phyloP scores from a whole-genome alignment of 2,329 filamentous ascomycete genomes.

The Ceratocystis variospora region DNA sequence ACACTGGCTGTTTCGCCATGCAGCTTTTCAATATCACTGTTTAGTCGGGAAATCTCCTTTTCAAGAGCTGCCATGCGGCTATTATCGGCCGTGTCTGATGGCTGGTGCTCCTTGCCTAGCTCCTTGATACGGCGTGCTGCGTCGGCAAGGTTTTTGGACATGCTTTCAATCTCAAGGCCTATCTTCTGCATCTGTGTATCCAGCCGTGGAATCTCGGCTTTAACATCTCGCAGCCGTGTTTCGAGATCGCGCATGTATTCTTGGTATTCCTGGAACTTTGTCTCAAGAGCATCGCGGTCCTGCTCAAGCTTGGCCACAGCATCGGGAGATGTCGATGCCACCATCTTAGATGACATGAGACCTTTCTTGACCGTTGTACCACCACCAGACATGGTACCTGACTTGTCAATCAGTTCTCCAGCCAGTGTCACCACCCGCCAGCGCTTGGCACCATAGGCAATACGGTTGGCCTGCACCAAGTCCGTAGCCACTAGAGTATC shows the following conservation, averaged over 20 bases:
- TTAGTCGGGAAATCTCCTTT: constrained; percentile 61
- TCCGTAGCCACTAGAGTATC: constrained; percentile 90
- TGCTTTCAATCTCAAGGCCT: constrained; percentile 73
- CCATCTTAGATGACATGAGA: constrained; percentile 90
- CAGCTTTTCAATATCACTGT: constrained; percentile 66
- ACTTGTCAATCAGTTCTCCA: constrained; percentile 92
- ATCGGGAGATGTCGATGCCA: constrained; percentile 74
- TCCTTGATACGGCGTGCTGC: constrained; percentile 76
- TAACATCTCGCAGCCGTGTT: constrained; percentile 53
- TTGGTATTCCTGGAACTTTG: constrained; percentile 71
- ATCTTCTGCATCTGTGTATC: constrained; percentile 90
- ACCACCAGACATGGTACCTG: constrained; percentile 96
- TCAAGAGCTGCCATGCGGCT: constrained; percentile 57
- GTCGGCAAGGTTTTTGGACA: constrained; percentile 70
- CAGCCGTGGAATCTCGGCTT: constrained; percentile 65
- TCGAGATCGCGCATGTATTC: constrained; percentile 73
- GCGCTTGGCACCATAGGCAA: constrained; percentile 82
- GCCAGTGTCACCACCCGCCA: constrained; percentile 96
- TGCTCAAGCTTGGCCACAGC: constrained; percentile 76
- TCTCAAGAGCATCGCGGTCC: constrained; percentile 73
- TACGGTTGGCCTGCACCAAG: constrained; percentile 88
- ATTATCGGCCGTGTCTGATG: constrained; percentile 61
- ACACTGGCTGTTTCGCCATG: constrained; percentile 75
- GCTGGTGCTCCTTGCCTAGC: constrained; percentile 64
- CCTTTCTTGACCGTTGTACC: constrained; percentile 81